Percentiles rank a stretch among this genome's conserved stretches.
Conservation (phyloP, 768 basidiomycete species). For the Podaxis mareebaensis region DNA sequence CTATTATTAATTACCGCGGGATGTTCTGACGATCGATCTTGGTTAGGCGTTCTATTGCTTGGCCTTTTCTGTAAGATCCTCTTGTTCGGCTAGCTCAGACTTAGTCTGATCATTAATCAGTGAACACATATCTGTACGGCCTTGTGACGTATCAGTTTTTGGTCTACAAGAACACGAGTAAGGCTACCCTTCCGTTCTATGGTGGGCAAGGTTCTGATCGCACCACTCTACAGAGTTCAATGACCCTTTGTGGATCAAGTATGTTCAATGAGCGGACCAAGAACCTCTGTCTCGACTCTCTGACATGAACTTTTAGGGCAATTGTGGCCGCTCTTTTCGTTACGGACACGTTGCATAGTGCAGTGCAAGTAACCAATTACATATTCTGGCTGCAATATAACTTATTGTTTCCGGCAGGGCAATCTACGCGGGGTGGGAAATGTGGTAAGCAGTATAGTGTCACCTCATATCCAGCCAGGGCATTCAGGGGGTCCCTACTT, state of each 20-base stretch:
- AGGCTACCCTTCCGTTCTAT: slow-evolving; percentile 4
- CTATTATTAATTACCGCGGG: background rate
- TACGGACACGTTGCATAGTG: slow-evolving; percentile 36
- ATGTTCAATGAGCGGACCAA: background rate
- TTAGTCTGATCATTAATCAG: slow-evolving; percentile 7
- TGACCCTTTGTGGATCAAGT: slow-evolving; percentile 36
- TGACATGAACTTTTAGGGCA: slow-evolving; percentile 20
- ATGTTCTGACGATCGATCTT: background rate
- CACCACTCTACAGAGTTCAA: slow-evolving; percentile 30
- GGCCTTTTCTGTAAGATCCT: slow-evolving; percentile 30
- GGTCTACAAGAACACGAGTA: slow-evolving; percentile 31
- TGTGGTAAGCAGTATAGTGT: slow-evolving; percentile 19
- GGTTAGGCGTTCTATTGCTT: slow-evolving; percentile 30
- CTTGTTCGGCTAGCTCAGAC: background rate
- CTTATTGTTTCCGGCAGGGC: slow-evolving; percentile 17
- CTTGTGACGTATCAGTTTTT: slow-evolving; percentile 35
- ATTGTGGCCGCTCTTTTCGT: slow-evolving; percentile 32
- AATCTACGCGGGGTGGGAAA: slow-evolving; percentile 30
- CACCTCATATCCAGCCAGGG: no score
- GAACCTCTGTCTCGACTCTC: background rate
- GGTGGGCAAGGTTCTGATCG: slow-evolving; percentile 15
- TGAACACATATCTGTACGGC: slow-evolving; percentile 33
- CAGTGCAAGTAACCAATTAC: slow-evolving; percentile 26
- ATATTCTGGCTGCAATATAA: background rate
- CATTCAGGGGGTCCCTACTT: background rate